Base-by-base conservation (phyloP, 2,329 filamentous ascomycete species). In the Fusarium pilosicola region DNA sequence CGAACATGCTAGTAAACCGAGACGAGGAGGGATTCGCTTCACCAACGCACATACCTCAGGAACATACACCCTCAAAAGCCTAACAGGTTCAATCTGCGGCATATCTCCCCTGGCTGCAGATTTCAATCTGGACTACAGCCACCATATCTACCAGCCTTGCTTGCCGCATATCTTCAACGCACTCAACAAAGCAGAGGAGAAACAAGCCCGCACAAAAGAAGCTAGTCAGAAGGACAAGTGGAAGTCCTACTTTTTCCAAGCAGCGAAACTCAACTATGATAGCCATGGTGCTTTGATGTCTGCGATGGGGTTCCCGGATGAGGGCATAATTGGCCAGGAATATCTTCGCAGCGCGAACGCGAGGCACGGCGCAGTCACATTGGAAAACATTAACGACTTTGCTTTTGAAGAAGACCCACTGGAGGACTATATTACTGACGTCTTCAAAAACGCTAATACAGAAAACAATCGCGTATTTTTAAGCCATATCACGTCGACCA, bases 131-230 rank as follows among this genome's bases (percentile, higher is more conserved):
- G 84, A 86, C 60, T 83, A 80, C 49, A 63, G 78, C 6, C 78
- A 84, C 36, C 81, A 84, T 56, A 76, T 85, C 39, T 85, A 85
- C 65, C 83, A 85, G 52, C 84, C 84, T 2, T 86, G 84, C 46
- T 63, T 86, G 62, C 80, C 85, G 1, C 84, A 83, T 24, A 74
- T 82, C 9, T 76, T 83, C n/a, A 76, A 83, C 26, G 77, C 77
- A 30, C 61, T 83, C 46, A 83, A 81, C 46, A 45, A 68, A 10
- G 18, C 71, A 65, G 12, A 62, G 60, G 18, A 49, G 46, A 26
- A 55, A 28, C 20, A 22, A 45, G 6, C 51, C 0, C 14, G 30
- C 6, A 39, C 14, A 4, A 28, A 22, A 4, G 12, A 20, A 34
- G 17, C 30, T 1, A 28, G 14, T 7, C 34, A 10, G 20, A 54